phyloP scores from a whole-genome alignment of 1,139 yeast species.

The Pichiaceae sp. region DNA sequence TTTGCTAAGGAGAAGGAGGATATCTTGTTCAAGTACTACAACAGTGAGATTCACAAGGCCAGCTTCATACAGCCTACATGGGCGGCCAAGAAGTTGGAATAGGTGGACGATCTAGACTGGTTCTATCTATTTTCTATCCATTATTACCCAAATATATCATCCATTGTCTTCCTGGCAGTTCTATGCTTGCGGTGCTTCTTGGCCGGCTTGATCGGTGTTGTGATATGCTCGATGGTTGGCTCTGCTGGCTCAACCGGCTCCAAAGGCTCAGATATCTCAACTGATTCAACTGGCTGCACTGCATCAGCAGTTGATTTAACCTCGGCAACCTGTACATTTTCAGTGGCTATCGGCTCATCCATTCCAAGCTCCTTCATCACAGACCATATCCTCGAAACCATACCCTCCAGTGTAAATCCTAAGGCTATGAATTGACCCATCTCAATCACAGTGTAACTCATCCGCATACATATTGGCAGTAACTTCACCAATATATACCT shows the following conservation, averaged over 20 bases:
- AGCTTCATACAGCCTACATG: slow-evolving; percentile 84
- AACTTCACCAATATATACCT: slow-evolving; percentile 32
- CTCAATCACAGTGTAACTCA: slow-evolving; percentile 60
- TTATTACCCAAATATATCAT: slow-evolving; percentile 50
- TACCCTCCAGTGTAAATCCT: slow-evolving; percentile 63
- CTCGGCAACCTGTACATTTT: no score
- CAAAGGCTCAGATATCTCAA: no score
- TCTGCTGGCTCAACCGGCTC: no score
- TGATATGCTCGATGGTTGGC: no score
- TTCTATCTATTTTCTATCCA: no score
- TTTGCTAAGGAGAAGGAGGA: slow-evolving; percentile 41
- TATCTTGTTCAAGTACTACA: slow-evolving; percentile 62
- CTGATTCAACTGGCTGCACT: no score
- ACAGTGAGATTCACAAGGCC: slow-evolving; percentile 60
- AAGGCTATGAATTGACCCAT: slow-evolving; percentile 72
- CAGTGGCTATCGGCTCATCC: no score
- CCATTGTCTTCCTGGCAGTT: slow-evolving; percentile 43
- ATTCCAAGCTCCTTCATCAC: slow-evolving; percentile 26
- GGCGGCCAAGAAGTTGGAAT: slow-evolving; percentile 38
- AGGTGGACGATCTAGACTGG: not conserved
- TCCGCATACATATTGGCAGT: slow-evolving; percentile 44
- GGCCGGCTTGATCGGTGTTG: no score
- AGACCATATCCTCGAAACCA: slow-evolving; percentile 45
- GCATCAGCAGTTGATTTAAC: no score
- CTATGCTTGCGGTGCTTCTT: slow-evolving; percentile 32